phyloP scores from a whole-genome alignment of 306 rosid genomes.

The Trifolium repens region DNA sequence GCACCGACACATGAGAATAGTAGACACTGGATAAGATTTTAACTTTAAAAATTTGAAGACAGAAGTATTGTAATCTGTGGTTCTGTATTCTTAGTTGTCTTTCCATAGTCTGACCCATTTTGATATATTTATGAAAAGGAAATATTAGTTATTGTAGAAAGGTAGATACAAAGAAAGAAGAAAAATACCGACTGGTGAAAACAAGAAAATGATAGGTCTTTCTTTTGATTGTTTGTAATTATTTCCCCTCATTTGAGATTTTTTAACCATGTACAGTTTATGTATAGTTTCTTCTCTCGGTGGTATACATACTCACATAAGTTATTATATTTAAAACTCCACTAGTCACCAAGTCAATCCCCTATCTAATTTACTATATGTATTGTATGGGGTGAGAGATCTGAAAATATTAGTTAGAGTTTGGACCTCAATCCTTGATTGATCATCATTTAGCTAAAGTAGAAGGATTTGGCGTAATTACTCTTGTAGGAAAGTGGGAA shows the following conservation, averaged over 20 bases:
- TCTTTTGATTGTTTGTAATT: conserved; percentile 22
- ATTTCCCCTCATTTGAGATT: not conserved
- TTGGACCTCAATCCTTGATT: conserved; percentile 19
- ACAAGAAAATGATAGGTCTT: conserved; percentile 11
- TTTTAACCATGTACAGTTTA: not conserved
- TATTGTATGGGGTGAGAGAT: conserved; percentile 25
- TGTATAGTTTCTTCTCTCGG: not conserved
- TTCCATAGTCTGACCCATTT: conserved; percentile 15
- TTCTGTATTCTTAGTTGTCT: conserved; percentile 9
- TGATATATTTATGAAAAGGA: conserved; percentile 5
- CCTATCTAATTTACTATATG: not conserved
- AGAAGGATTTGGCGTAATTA: not conserved
- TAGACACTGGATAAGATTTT: not conserved
- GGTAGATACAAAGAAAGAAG: not conserved
- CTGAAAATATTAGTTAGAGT: conserved; percentile 9
- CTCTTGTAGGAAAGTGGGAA: conserved; percentile 3
- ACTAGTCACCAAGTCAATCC: not conserved
- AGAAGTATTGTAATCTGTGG: conserved; percentile 1
- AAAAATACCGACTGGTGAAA: not conserved
- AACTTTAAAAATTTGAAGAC: conserved; percentile 19
- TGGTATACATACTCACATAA: not conserved
- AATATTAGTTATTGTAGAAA: not conserved
- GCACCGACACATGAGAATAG: conserved; percentile 25
- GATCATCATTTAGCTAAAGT: conserved; percentile 5
- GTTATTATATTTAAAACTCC: conserved; percentile 19